phyloP scores from a whole-genome alignment of 768 basidiomycete species.

The Pulveroboletus sp. region DNA sequence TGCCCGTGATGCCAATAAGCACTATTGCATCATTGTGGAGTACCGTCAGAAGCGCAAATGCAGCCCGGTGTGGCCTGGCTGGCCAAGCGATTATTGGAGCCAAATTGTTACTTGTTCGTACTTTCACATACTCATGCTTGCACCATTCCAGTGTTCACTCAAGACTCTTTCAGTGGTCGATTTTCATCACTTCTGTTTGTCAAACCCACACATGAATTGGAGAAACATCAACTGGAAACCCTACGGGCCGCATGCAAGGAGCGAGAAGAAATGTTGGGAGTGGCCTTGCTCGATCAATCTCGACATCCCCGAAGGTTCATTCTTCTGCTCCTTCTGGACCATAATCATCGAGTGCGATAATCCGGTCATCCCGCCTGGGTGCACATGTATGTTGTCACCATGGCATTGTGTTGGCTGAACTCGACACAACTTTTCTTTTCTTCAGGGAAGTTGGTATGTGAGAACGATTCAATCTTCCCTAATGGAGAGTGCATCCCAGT shows the following conservation, averaged over 20 bases:
- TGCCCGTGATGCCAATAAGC: background rate
- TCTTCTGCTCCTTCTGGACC: too few relatives aligned
- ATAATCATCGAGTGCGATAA: too few relatives aligned
- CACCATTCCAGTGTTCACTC: background rate
- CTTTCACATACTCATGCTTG: background rate
- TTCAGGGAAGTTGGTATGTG: too few relatives aligned
- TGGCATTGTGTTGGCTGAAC: too few relatives aligned
- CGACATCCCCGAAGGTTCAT: too few relatives aligned
- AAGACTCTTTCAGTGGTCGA: background rate
- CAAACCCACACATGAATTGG: background rate
- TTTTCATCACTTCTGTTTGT: background rate
- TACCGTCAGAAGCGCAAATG: conserved; percentile 10
- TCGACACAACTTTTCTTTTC: too few relatives aligned
- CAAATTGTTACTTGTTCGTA: background rate
- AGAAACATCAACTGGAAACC: conserved; percentile 4
- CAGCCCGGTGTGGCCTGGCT: background rate
- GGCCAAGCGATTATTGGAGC: conserved; percentile 2
- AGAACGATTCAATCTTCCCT: too few relatives aligned
- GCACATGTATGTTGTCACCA: too few relatives aligned
- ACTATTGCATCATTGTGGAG: conserved; percentile 7
- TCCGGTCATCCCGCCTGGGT: too few relatives aligned
- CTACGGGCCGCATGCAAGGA: background rate
- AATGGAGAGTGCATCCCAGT: conserved; percentile 5
- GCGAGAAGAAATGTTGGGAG: too few relatives aligned
- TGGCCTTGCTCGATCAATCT: too few relatives aligned